These are phyloP conservation scores for Talaromyces verruculosus DNA, from an alignment of 2,329 filamentous ascomycete species.

Conservation along the genomic window DNA sequence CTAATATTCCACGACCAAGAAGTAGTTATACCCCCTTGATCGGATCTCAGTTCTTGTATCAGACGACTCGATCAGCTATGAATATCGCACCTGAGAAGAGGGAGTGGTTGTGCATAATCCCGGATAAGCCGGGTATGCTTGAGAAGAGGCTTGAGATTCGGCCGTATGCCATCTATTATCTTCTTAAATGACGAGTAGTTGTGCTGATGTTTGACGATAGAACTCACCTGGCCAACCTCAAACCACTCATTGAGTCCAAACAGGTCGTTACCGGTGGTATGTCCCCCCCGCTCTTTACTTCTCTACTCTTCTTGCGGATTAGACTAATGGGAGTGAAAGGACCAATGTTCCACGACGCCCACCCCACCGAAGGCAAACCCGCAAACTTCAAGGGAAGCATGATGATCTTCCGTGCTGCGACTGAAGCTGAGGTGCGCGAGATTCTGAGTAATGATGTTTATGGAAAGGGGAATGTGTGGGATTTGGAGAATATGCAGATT, in stretches of 20 bases:
- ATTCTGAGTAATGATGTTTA: constrained; percentile 72
- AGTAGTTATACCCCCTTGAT: background rate
- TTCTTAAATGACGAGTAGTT: too few relatives aligned
- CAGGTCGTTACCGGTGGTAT: constrained; percentile 65
- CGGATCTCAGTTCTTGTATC: background rate
- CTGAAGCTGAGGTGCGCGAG: constrained; percentile 67
- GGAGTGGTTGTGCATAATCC: constrained; percentile 69
- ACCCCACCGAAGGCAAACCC: constrained; percentile 62
- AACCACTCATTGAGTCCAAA: constrained; percentile 55
- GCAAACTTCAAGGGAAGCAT: constrained; percentile 72
- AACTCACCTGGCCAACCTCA: constrained; percentile 59
- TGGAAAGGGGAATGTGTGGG: constrained; percentile 71
- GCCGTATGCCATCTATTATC: constrained; percentile 28
- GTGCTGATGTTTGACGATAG: constrained; percentile 28
- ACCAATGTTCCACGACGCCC: constrained; percentile 61
- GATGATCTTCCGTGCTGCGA: constrained; percentile 65
- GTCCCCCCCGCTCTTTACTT: constrained; percentile 26
- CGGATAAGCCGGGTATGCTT: constrained; percentile 62
- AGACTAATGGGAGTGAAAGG: constrained; percentile 40
- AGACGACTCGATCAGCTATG: constrained; percentile 12
- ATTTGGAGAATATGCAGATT: constrained; percentile 62
- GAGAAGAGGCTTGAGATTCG: constrained; percentile 59
- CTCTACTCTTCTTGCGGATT: background rate
- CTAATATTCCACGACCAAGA: background rate
- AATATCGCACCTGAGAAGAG: constrained; percentile 40